Evolutionary conservation across 2,329 filamentous ascomycete genomes (phyloP), one percentile per base, ranked within the genome.

Genomic region (Colletotrichum brevisporum): DNA sequence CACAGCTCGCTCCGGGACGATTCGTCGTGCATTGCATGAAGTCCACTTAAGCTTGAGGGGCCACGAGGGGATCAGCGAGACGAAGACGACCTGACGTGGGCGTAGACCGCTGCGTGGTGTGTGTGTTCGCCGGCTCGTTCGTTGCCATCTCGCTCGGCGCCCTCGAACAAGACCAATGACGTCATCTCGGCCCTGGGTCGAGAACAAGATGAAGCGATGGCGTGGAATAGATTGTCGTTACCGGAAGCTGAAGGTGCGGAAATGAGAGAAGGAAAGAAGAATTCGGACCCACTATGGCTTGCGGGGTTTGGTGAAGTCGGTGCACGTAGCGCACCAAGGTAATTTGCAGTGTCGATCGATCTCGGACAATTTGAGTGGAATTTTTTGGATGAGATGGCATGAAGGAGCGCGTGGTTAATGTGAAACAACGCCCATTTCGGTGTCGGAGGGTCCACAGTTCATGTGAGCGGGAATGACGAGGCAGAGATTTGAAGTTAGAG

Each of bases 381-480:
- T 45, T 52, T 56, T 41, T 66, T 43, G 66, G 66, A 59, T 45
- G 41, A 66, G 54, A 69, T 59, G 50, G 66, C 50, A 69, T 69
- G 43, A 66, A 66, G 55, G 61, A 69, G 54, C 54, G 50, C 43
- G 43, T 69, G 62, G 66, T 69, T 55, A 69, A 69, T 51, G 43
- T 69, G 66, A 69, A 69, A 69, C 66, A 55, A 18, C 47, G 60
- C 39, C 61, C 61, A 69, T 69, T 69, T 66, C 66, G 62, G 66
- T 50, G 43, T 66, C 61, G 54, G 54, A 51, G 61, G 58, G 26
- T 50, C 65, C 65, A 63, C 52, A 31, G 50, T 51, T 45, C 66
- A 66, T 55, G 41, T 55, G 48, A 41, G 18, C 15, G 50, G 43
- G 43, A 41, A 41, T 27, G 43, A 60, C 18, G 51, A 50, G 51